These are phyloP conservation scores for Entrophospora sp. DNA, from an alignment of 192 early-diverging fungal species.

Conservation along the genomic window DNA sequence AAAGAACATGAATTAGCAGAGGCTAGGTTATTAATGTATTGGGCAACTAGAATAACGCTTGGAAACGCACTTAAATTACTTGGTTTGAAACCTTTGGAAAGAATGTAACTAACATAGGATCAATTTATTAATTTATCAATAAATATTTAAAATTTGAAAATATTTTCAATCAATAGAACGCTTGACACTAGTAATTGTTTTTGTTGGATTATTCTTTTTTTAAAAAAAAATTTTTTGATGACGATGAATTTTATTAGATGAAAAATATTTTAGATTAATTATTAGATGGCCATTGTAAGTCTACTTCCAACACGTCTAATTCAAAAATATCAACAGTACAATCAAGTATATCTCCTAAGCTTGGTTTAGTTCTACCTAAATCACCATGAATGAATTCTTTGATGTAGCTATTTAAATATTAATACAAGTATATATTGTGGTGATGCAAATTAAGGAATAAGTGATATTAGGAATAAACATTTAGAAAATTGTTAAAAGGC, in stretches of 20 bases:
- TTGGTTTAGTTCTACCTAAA: constrained; percentile 73
- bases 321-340: constrained; percentile 65
- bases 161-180: no score
- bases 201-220: no score
- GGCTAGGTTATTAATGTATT: constrained; percentile 83
- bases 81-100: constrained; percentile 74
- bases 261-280: no score
- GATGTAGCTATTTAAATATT: no score
- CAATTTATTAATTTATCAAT: no score
- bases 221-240: no score
- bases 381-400: constrained; percentile 98
- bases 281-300: constrained; percentile 77
- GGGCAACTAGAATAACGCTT: constrained; percentile 70
- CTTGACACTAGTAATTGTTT: no score
- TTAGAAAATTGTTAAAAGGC: no score
- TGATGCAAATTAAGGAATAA: constrained; percentile 20
- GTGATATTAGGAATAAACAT: no score
- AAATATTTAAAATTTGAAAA: no score
- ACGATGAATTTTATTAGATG: no score
- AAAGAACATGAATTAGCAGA: constrained; percentile 67
- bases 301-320: constrained; percentile 79
- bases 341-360: constrained; percentile 51
- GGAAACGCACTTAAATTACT: constrained; percentile 79
- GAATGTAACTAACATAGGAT: constrained; percentile 87
- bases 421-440: no score